phyloP scores from a whole-genome alignment of 768 basidiomycete genomes.

The Pleurotus sapidus region DNA sequence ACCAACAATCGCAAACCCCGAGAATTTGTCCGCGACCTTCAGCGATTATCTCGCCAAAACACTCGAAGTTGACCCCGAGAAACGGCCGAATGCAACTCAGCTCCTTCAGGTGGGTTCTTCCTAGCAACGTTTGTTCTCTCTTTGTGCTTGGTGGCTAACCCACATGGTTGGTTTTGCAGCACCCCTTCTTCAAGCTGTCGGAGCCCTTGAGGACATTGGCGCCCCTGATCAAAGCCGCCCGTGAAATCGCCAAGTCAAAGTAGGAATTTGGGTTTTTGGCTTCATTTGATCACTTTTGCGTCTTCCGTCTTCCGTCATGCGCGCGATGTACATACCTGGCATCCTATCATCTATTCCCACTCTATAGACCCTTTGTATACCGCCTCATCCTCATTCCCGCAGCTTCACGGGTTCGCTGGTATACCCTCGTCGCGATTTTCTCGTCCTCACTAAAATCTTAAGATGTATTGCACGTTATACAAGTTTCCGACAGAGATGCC shows the following conservation, averaged over 20 bases:
- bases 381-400: too few species aligned
- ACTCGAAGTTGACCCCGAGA: slow-evolving; percentile 93
- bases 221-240: slow-evolving; percentile 89
- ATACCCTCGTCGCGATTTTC: not conserved
- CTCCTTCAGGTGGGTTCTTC: slow-evolving; percentile 61
- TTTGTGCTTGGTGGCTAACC: not conserved
- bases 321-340: not conserved
- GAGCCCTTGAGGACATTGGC: slow-evolving; percentile 86
- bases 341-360: not conserved
- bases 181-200: slow-evolving; percentile 84
- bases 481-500: not conserved
- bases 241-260: slow-evolving; percentile 76
- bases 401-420: slow-evolving; percentile 5
- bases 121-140: slow-evolving; percentile 5
- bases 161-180: slow-evolving; percentile 36
- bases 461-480: slow-evolving; percentile 3
- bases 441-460: not conserved
- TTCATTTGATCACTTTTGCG: too few species aligned
- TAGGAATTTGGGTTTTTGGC: slow-evolving; percentile 14
- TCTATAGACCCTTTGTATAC: slow-evolving; percentile 3
- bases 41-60: slow-evolving; percentile 86
- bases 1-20: slow-evolving; percentile 91
- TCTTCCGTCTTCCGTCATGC: too few species aligned
- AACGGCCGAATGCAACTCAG: slow-evolving; percentile 82
- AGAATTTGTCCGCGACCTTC: slow-evolving; percentile 70